These are phyloP conservation scores for Zymoseptoria passerinii DNA, from an alignment of 2,329 filamentous ascomycete genomes.

Conservation along the genomic window DNA sequence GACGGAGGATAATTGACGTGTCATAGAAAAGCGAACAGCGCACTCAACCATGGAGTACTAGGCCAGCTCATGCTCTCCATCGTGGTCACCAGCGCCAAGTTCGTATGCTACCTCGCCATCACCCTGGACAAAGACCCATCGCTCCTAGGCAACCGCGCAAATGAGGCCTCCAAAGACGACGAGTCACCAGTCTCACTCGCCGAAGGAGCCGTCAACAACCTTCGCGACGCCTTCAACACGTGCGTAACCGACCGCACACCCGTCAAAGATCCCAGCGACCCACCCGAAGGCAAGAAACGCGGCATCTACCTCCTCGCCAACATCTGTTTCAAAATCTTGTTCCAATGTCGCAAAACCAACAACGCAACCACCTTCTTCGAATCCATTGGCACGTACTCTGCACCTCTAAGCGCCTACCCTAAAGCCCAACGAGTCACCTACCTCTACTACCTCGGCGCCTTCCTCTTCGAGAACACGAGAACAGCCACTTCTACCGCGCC, in stretches of 20 bases:
- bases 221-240: slow-evolving; percentile 84
- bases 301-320: slow-evolving; percentile 92
- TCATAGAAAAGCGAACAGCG: slow-evolving; percentile 62
- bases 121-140: slow-evolving; percentile 73
- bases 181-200: slow-evolving; percentile 67
- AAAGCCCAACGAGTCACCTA: slow-evolving; percentile 83
- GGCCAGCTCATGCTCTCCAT: slow-evolving; percentile 77
- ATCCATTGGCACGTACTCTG: slow-evolving; percentile 76
- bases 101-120: slow-evolving; percentile 75
- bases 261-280: slow-evolving; percentile 45
- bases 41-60: slow-evolving; percentile 68
- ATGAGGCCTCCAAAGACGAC: slow-evolving; percentile 33
- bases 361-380: slow-evolving; percentile 82
- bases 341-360: slow-evolving; percentile 76
- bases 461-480: slow-evolving; percentile 76
- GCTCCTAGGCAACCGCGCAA: slow-evolving; percentile 55
- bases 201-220: slow-evolving; percentile 78
- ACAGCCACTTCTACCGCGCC: slow-evolving; percentile 72
- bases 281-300: slow-evolving; percentile 73
- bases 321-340: slow-evolving; percentile 77
- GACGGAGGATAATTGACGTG: background rate
- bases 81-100: slow-evolving; percentile 71
- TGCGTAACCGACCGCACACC: slow-evolving; percentile 74
- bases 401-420: slow-evolving; percentile 72
- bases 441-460: slow-evolving; percentile 88